These are phyloP conservation scores for Coemansia sp. DNA, from an alignment of 192 early-diverging fungal genomes.

Conservation along the genomic window DNA sequence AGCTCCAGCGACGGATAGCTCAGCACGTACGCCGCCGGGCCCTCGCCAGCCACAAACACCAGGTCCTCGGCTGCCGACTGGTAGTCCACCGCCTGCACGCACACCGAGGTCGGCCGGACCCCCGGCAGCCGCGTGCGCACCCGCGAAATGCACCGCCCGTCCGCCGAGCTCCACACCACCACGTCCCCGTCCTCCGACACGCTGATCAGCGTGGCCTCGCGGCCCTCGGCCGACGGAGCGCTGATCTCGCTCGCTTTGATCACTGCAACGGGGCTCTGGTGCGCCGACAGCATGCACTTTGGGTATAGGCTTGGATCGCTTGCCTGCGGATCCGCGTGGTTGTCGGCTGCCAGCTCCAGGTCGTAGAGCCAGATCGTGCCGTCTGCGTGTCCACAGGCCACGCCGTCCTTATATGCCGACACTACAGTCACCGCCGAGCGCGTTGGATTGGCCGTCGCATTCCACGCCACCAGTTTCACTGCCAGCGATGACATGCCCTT, in stretches of 20 bases:
- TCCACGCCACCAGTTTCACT: conserved; percentile 35
- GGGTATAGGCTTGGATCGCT: no score
- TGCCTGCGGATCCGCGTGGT: no score
- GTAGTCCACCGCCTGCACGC: conserved; percentile 34
- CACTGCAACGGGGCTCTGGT: conserved; percentile 23
- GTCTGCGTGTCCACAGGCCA: conserved; percentile 38
- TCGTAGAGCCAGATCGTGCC: conserved; percentile 48
- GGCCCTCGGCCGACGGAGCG: conserved; percentile 27
- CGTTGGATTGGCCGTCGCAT: conserved; percentile 38
- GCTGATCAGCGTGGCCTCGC: conserved; percentile 34
- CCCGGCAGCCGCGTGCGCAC: conserved; percentile 20
- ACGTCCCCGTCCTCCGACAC: conserved; percentile 39
- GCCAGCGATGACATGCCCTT: conserved; percentile 16
- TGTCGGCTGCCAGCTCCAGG: neutral
- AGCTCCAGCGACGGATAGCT: conserved; percentile 44
- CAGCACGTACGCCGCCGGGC: conserved; percentile 19
- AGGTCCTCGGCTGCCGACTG: conserved; percentile 41
- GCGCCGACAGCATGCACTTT: conserved; percentile 27
- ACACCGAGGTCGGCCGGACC: conserved; percentile 25
- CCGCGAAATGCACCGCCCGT: conserved; percentile 45
- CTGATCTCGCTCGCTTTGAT: conserved; percentile 26
- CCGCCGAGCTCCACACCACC: conserved; percentile 32
- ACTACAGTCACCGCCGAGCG: conserved; percentile 25
- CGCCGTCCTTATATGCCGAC: conserved; percentile 21
- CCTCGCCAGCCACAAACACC: conserved; percentile 43